phyloP scores from a whole-genome alignment of 177 flowering plant genomes.

The Vitis hybrid region DNA sequence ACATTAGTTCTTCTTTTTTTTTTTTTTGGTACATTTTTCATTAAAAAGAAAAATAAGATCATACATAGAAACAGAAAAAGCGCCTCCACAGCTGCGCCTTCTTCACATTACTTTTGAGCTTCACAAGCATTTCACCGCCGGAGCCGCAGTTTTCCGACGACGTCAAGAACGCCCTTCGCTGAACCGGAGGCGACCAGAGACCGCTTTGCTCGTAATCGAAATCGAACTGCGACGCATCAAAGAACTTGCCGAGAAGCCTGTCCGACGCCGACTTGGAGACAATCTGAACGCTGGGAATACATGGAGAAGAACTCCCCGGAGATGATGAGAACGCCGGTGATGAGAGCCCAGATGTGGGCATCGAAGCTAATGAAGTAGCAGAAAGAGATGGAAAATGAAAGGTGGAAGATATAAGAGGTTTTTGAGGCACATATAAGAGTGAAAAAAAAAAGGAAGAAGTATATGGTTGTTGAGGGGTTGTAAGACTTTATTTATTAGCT shows the following conservation, averaged over 20 bases:
- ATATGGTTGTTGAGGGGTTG: too few species aligned
- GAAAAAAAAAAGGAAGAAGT: background rate
- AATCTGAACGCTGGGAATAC: constrained; percentile 30
- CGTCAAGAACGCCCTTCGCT: constrained; percentile 37
- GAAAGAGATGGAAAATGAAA: background rate
- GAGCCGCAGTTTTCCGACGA: constrained; percentile 25
- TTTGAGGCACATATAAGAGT: background rate
- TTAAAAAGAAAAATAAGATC: background rate
- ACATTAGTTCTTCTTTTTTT: too few species aligned
- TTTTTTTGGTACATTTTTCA: too few species aligned
- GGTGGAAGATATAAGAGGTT: background rate
- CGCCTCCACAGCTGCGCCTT: constrained; percentile 7
- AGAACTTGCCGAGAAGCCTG: constrained; percentile 59
- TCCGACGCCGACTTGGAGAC: constrained; percentile 57
- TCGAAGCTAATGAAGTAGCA: background rate
- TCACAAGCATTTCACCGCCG: constrained; percentile 3
- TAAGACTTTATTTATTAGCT: too few species aligned
- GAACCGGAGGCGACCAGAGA: constrained; percentile 73
- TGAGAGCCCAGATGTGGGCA: constrained; percentile 13
- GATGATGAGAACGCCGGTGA: constrained; percentile 13
- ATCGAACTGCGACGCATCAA: constrained; percentile 56
- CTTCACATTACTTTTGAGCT: constrained; percentile 11
- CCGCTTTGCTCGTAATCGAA: constrained; percentile 64
- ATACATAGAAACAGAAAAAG: constrained; percentile 6
- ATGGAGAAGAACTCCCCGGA: constrained; percentile 1